Base-by-base conservation (phyloP, 768 basidiomycete species). In the Serendipita vermifera region DNA sequence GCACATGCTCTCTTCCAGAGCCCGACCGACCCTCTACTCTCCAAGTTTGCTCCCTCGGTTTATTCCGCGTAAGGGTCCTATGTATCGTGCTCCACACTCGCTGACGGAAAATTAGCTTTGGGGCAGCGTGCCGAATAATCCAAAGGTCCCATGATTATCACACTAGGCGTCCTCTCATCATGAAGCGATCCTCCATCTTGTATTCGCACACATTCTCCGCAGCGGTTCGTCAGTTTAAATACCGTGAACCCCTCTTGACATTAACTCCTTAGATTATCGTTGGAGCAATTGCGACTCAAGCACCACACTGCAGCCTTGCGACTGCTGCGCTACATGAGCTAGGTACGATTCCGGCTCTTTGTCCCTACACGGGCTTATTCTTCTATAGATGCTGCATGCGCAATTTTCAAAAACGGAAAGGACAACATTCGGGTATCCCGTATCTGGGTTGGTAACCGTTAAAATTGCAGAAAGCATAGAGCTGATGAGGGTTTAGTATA, bases 1-100 rank as follows among this genome's bases (percentile, higher is more conserved):
- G 46, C 46, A 13, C 46, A 51, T 51, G 46, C 46, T n/a, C 46
- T 51, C 11, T 51, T 51, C 46, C 46, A 51, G 29, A 22, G 46
- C 24, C 46, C 46, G 9, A 20, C 24, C n/a, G 46, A 51, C 17
- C 46, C 46, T 22, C 17, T 51, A 11, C 17, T n/a, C 9, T 22
- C 46, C 1, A 51, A 51, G 29, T 51, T 51, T 51, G 11, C 46
- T 15, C 5, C 46, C 7, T 51, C 46, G 5, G 46, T 51, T 51
- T 51, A 51, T 51, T 22, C 46, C n/a, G 46, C 46, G 46, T 51
- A 31, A 31, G 46, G 26, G 7, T 29, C 29, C 46, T 14, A 43
- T 43, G 24, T 22, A 24, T 24, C 9, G 9, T 7, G 24, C 24
- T 43, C 7, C 36, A 17, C 13, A 13, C 13, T 38, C 13, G 36